Evolutionary conservation across 257 asterid species (phyloP).

Genomic region (Voacanga thouarsii): DNA sequence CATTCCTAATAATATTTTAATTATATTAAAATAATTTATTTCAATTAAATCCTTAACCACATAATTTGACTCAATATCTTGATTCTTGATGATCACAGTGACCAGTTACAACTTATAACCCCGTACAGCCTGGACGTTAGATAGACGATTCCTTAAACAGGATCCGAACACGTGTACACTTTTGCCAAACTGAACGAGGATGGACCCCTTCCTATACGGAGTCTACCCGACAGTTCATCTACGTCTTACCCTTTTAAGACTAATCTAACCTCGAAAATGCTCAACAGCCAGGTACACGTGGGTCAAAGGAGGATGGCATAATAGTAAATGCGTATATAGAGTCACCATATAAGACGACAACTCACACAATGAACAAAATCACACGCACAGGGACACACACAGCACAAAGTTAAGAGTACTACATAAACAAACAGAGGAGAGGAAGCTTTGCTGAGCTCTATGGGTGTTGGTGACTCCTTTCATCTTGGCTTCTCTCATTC

Average conservation of each 20-base stretch:
- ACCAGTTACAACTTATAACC: not conserved
- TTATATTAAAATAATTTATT: too few species aligned
- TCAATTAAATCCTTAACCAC: too few species aligned
- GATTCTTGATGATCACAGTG: not conserved
- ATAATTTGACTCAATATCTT: too few species aligned
- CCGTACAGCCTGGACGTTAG: not conserved
- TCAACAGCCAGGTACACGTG: not conserved
- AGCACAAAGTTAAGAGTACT: not conserved
- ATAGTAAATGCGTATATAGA: not conserved
- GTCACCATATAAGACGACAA: not conserved
- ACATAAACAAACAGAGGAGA: not conserved
- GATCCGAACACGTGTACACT: constrained; percentile 25
- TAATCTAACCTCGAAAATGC: not conserved
- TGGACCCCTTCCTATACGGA: not conserved
- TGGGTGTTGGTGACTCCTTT: not conserved
- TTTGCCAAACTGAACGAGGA: not conserved
- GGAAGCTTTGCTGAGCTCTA: not conserved
- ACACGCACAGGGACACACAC: constrained; percentile 9
- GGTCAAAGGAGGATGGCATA: not conserved
- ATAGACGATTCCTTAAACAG: constrained; percentile 16
- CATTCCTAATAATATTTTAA: too few species aligned
- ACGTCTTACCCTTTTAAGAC: not conserved
- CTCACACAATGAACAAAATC: not conserved
- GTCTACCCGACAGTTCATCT: constrained; percentile 4
- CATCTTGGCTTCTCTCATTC: not conserved